Conservation (phyloP, 768 basidiomycete genomes). For the Mycena indigotica region DNA sequence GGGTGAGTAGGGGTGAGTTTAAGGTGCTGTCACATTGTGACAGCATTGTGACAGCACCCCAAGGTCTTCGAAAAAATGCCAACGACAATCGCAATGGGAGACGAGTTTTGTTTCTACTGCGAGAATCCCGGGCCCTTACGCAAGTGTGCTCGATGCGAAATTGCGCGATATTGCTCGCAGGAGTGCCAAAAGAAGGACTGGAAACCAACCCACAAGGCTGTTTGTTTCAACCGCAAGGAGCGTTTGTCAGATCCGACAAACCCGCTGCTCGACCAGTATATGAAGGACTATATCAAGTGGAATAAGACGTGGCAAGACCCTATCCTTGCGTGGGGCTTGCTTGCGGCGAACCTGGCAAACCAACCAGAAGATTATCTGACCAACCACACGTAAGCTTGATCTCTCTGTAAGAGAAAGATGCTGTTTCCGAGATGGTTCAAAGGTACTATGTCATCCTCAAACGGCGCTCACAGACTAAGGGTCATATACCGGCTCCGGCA, state of each 20-base stretch:
- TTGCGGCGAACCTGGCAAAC: constrained; percentile 8
- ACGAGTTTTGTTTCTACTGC: neutral
- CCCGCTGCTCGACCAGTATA: neutral
- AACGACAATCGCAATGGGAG: neutral
- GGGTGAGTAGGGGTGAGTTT: no score
- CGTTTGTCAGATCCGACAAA: neutral
- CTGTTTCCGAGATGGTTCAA: neutral
- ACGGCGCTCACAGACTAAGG: neutral
- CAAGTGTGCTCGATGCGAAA: neutral
- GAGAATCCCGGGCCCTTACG: neutral
- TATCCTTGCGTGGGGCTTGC: neutral
- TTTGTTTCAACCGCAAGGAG: neutral
- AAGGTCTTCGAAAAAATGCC: no score
- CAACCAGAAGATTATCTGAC: neutral
- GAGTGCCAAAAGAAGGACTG: neutral
- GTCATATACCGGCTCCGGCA: neutral
- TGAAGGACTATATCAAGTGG: neutral
- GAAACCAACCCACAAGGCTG: neutral
- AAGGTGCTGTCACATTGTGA: no score
- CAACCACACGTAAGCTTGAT: neutral
- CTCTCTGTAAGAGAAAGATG: neutral
- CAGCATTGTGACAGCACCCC: no score
- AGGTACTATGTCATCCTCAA: neutral
- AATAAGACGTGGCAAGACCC: neutral
- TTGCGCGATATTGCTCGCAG: neutral